Evolutionary conservation across 805 yeast species (phyloP).

Genomic region (Pichia cephalocereana): DNA sequence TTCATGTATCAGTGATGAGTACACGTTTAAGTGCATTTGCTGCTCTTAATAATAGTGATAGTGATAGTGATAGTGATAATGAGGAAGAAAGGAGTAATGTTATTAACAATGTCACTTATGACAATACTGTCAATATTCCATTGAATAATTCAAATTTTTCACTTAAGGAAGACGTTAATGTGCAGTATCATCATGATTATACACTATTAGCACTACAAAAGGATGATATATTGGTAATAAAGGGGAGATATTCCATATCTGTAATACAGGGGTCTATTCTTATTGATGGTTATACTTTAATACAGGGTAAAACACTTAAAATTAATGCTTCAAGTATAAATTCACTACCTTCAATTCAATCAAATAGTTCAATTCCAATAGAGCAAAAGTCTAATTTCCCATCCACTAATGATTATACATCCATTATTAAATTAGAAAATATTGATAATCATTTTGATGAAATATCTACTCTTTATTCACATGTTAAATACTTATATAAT

Average conservation of each 20-base stretch:
- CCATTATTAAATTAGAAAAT: constrained; percentile 33
- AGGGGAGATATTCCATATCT: constrained; percentile 1
- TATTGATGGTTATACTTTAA: constrained; percentile 32
- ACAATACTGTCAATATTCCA: not conserved
- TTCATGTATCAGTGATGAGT: no score
- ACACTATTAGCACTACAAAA: no score
- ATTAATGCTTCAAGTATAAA: constrained; percentile 28
- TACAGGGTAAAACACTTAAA: constrained; percentile 13
- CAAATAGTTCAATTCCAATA: no score
- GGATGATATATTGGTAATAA: not conserved
- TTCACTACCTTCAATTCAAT: constrained; percentile 32
- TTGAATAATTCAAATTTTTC: no score
- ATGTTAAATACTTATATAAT: constrained; percentile 35
- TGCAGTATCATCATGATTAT: no score
- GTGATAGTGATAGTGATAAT: not conserved
- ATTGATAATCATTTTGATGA: constrained; percentile 35
- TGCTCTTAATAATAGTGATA: constrained; percentile 17
- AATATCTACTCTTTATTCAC: constrained; percentile 34
- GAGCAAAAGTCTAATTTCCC: constrained; percentile 14
- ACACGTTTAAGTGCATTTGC: constrained; percentile 26
- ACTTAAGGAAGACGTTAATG: no score
- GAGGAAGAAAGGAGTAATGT: no score
- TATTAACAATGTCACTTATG: no score
- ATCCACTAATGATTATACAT: constrained; percentile 24
- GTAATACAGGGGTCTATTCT: constrained; percentile 40